Evolutionary conservation across 768 basidiomycete species (phyloP), one percentile per base, ranked within the genome.

Genomic region (Cyclocybe cylindracea): DNA sequence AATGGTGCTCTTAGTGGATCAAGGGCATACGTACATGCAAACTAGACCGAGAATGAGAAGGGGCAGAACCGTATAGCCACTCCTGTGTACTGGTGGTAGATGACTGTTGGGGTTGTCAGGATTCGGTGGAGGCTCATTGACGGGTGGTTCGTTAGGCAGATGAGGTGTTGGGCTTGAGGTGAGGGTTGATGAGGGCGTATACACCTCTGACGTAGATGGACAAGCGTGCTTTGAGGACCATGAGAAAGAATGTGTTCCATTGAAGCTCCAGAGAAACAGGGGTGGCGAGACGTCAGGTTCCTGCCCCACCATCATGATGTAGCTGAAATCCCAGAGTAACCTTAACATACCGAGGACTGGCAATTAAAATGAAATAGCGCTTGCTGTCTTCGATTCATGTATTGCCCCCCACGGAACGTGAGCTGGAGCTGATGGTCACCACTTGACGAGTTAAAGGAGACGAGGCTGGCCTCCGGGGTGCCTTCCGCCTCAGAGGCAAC

Each of bases 331-430:
- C 11, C 7, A 33, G 13, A 11, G 24, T 11, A 39, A 48, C 29
- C 8, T 19, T 7, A 34, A 44, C 49, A 34, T 8, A 53, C 48
- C 29, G 57, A 52, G 35, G 37, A 16, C 11, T 70, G 67, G 49
- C 71, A 73, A 33, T 57, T 46, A 34, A 71, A 67, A 18, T 62
- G 46, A 41, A 71, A 66, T 2, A 64, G 55, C 8, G 68, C 70
- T 39, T 62, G 69, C 34, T 73, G 69, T 29, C 56, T 54, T 39
- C 54, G 57, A 2, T 50, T 13, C 41, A 62, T 62, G 49, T 73
- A 71, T 10, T 35, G 19, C 14, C 61, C 65, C 10, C 71, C 71
- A 36, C 69, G 67, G 2, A 71, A 55, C 1, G 66, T 65, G n/a
- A 70, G 38, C 38, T 70, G 66, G 5, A 72, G 46, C 9, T 56